A percentile compares a stretch with the other conserved stretches of the same genome.
These are phyloP conservation scores for Pistacia atlantica DNA, from an alignment of 345 rosid genomes.

Conservation along the genomic window DNA sequence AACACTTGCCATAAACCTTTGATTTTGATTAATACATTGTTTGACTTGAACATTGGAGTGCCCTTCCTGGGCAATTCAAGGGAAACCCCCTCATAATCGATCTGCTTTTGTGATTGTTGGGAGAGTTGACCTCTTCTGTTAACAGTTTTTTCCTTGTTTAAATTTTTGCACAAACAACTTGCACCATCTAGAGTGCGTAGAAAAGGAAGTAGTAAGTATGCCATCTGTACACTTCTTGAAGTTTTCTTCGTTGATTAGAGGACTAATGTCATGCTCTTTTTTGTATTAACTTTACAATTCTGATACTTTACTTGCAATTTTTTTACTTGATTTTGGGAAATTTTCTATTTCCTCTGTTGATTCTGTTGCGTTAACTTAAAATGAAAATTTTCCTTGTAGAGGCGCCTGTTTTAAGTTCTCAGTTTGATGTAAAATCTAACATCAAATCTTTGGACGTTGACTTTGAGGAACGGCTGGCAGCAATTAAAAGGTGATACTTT, in stretches of 20 bases:
- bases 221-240: background rate
- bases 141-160: too few species aligned
- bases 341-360: background rate
- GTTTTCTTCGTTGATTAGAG: background rate
- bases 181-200: background rate
- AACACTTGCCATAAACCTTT: too few species aligned
- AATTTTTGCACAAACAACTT: background rate
- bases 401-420: slow-evolving; percentile 77
- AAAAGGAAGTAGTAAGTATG: background rate
- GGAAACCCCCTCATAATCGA: too few species aligned
- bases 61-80: too few species aligned
- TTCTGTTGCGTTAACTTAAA: background rate
- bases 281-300: background rate
- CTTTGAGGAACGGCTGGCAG: slow-evolving; percentile 79
- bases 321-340: background rate
- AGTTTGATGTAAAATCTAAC: slow-evolving; percentile 52
- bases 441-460: slow-evolving; percentile 43
- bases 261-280: background rate
- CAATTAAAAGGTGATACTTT: slow-evolving; percentile 64
- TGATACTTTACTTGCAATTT: background rate
- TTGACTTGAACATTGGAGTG: too few species aligned
- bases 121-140: too few species aligned
- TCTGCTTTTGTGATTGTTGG: too few species aligned
- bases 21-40: too few species aligned
- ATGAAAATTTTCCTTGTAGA: slow-evolving; percentile 48